Base-by-base conservation (phyloP, 257 asterid genomes). In the Solanum okadae region DNA sequence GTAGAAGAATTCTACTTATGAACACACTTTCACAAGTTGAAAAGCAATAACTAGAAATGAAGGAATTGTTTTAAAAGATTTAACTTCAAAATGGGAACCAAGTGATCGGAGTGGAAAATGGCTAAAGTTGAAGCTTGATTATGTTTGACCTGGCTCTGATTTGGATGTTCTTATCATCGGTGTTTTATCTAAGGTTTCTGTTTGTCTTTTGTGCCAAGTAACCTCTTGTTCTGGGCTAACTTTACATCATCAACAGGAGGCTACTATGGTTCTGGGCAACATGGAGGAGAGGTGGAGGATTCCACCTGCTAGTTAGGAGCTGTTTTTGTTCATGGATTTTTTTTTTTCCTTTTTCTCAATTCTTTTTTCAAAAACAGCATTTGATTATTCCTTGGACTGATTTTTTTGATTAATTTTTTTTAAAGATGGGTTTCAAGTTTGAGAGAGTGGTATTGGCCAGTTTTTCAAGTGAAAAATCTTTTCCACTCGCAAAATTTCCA, bases 191-290 rank as follows among this genome's bases (percentile, higher is more conserved):
- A 34, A 34, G 37, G 37, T 34, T 34, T 34, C 37, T 34, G 37
- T 34, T 34, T 34, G 37, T 34, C 37, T 34, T 34, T 34, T 34
- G 37, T 34, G 37, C 37, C 86, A 59, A 37, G 56, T 85, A 40
- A 29, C 23, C 29, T 75, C 72, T 86, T 84, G 38, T 37, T 37
- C 38, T 37, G 46, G 90, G 84, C 67, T 38, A 84, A 72, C 88
- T 88, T 88, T 70, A 44, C 76, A 86, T 33, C 88, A 46, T 78
- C 84, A 71, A 89, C 94, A 96, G 99, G 99, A 72, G 98, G 99
- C 83, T 97, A 97, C 90, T 96, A 95, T 89, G 98, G 99, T 90
- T 95, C 99, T 93, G 99, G 99, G 72, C 98, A 98, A 84, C 98
- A 84, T 89, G 99, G 99, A 86, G 99, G 99, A 86, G 98, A 97